phyloP scores from a whole-genome alignment of 441 rosid species.

The Adansonia grandidieri region DNA sequence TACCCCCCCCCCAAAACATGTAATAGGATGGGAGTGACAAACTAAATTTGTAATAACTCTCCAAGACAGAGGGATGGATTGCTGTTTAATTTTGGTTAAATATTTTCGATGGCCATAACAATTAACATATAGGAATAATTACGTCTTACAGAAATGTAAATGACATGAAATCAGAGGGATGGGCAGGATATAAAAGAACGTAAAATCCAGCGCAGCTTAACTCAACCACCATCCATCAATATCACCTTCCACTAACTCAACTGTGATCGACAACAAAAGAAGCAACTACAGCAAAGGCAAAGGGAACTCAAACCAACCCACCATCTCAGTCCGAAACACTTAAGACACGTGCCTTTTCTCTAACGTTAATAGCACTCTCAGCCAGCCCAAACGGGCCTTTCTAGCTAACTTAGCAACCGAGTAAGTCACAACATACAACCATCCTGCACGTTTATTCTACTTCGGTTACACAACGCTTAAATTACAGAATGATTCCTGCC shows the following conservation, averaged over 20 bases:
- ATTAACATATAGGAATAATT: neutral
- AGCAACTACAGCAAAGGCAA: slow-evolving; percentile 11
- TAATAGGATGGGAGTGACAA: too few species aligned
- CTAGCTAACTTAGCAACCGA: slow-evolving; percentile 26
- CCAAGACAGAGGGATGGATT: neutral
- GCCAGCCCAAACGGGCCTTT: slow-evolving; percentile 22
- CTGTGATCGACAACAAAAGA: neutral
- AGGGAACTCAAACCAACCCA: slow-evolving; percentile 14
- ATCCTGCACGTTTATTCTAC: slow-evolving; percentile 33
- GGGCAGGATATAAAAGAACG: neutral
- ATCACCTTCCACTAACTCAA: neutral
- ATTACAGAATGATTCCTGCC: slow-evolving; percentile 36
- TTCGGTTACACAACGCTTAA: slow-evolving; percentile 27
- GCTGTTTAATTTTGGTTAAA: neutral
- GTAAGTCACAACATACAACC: neutral
- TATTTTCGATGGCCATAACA: neutral
- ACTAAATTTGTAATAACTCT: neutral
- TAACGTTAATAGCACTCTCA: slow-evolving; percentile 1
- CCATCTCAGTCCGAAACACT: slow-evolving; percentile 30
- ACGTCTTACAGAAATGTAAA: neutral
- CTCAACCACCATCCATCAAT: neutral
- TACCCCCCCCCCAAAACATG: too few species aligned
- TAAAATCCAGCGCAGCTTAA: neutral
- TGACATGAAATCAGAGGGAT: neutral
- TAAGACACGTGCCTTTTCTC: slow-evolving; percentile 4